Conservation (phyloP, 2,329 filamentous ascomycete species). For the Aspergillus sp. region DNA sequence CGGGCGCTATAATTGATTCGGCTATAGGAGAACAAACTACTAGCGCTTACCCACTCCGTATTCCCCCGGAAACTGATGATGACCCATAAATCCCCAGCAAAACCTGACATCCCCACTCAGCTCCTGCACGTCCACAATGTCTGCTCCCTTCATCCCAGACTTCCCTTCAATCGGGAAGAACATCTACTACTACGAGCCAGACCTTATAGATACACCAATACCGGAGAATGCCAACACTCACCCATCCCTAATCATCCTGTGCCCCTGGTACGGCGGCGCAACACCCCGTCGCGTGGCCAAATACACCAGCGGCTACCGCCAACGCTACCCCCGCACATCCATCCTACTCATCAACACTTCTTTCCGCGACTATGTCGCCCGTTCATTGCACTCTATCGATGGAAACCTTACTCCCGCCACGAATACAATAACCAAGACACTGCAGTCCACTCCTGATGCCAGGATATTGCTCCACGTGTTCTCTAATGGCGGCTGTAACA, state of each 20-base stretch:
- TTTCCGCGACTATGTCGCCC: conserved; percentile 8
- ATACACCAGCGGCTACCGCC: conserved; percentile 14
- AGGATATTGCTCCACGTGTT: conserved; percentile 17
- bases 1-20: no score
- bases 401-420: conserved; percentile 9
- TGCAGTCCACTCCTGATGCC: background rate
- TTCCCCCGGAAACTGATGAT: background rate
- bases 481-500: conserved; percentile 19
- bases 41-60: background rate
- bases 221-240: no score
- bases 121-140: background rate
- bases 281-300: conserved; percentile 14
- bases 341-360: conserved; percentile 16
- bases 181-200: background rate
- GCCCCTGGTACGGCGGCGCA: conserved; percentile 19
- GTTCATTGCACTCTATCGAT: background rate
- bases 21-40: background rate
- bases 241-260: conserved; percentile 12
- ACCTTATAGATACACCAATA: background rate
- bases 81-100: no score
- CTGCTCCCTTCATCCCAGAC: background rate
- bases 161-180: background rate
- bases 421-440: background rate
- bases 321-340: conserved; percentile 2
- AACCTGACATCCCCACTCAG: no score